These are phyloP conservation scores for Barnettozyma californica DNA, from an alignment of 805 yeast species.

Conservation along the genomic window DNA sequence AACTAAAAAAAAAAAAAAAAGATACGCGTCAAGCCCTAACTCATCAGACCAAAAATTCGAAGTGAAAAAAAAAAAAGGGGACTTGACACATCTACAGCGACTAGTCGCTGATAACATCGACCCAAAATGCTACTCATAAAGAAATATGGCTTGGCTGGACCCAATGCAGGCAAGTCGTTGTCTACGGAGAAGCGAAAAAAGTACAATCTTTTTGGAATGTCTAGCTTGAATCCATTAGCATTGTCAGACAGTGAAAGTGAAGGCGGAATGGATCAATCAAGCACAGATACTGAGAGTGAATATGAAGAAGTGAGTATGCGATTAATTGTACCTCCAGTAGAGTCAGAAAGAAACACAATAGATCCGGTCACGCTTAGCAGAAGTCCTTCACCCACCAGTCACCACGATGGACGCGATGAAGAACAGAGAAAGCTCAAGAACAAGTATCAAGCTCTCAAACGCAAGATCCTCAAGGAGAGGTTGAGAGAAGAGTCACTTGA, in stretches of 20 bases:
- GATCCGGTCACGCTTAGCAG: background rate
- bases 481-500: slow-evolving; percentile 1
- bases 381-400: background rate
- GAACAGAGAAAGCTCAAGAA: slow-evolving; percentile 1
- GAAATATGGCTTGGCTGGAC: background rate
- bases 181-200: background rate
- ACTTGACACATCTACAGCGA: background rate
- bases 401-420: background rate
- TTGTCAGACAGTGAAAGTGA: slow-evolving; percentile 38
- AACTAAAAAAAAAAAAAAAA: background rate
- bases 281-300: background rate
- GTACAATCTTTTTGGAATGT: background rate
- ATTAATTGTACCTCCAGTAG: background rate
- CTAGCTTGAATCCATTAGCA: slow-evolving; percentile 67
- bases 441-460: slow-evolving; percentile 2
- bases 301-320: background rate
- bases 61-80: background rate
- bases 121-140: background rate
- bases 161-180: background rate
- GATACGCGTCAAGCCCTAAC: background rate
- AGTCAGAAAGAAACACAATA: background rate
- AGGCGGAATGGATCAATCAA: background rate
- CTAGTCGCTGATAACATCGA: background rate
- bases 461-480: background rate
- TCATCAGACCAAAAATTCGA: background rate